Conservation (phyloP, 2,329 filamentous ascomycete genomes). For the Pseudopithomyces chartarum region DNA sequence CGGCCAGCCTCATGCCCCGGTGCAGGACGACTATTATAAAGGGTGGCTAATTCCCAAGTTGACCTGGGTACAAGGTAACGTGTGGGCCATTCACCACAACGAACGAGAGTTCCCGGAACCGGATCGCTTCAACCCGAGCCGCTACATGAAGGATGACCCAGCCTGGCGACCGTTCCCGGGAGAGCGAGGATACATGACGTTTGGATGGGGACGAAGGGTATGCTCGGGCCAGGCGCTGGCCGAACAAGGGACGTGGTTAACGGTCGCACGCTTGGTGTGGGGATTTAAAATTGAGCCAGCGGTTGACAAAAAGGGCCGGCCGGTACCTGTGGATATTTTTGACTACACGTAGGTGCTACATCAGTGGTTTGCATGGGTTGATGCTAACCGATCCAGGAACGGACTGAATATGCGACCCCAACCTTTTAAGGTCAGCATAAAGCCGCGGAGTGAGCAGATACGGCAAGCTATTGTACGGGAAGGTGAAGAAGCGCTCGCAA, state of each 20-base stretch:
- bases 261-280: conserved; percentile 62
- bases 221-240: conserved; percentile 65
- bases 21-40: conserved; percentile 43
- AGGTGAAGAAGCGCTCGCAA: conserved; percentile 57
- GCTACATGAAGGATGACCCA: conserved; percentile 34
- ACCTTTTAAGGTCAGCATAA: conserved; percentile 61
- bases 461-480: conserved; percentile 58
- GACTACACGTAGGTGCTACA: conserved; percentile 54
- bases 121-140: conserved; percentile 42
- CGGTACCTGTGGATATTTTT: conserved; percentile 62
- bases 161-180: conserved; percentile 39
- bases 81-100: conserved; percentile 50
- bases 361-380: not conserved
- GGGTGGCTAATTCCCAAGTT: conserved; percentile 47
- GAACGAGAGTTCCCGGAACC: conserved; percentile 44
- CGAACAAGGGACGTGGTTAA: conserved; percentile 65
- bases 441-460: conserved; percentile 56
- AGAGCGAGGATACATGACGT: conserved; percentile 60
- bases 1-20: conserved; percentile 42
- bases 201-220: conserved; percentile 61
- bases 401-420: conserved; percentile 64
- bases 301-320: conserved; percentile 49
- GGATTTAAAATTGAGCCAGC: conserved; percentile 58
- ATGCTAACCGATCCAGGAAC: conserved; percentile 47
- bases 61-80: conserved; percentile 47